Conservation (phyloP, 805 yeast species). For the Kazachstania africana region DNA sequence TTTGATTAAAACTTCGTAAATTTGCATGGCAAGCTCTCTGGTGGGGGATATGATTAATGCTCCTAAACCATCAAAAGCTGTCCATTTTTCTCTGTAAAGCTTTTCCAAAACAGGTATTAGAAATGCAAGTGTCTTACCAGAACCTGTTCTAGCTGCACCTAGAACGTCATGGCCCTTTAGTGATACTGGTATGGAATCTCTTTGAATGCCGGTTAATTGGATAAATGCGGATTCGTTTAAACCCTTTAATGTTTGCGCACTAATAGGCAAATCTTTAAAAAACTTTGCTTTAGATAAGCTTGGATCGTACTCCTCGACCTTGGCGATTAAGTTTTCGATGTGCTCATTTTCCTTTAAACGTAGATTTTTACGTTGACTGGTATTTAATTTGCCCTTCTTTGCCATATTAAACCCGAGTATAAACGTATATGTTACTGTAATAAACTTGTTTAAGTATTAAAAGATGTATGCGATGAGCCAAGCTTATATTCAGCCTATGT, state of each 20-base stretch:
- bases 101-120: slow-evolving; percentile 69
- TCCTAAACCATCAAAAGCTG: slow-evolving; percentile 78
- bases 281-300: slow-evolving; percentile 30
- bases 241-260: slow-evolving; percentile 55
- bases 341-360: slow-evolving; percentile 28
- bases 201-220: slow-evolving; percentile 77
- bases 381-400: slow-evolving; percentile 24
- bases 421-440: neutral
- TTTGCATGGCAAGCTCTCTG: slow-evolving; percentile 83
- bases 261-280: slow-evolving; percentile 71
- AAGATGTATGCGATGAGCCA: no score
- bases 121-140: slow-evolving; percentile 85
- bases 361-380: slow-evolving; percentile 27
- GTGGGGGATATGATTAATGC: slow-evolving; percentile 88
- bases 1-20: slow-evolving; percentile 73
- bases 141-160: slow-evolving; percentile 77
- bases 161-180: slow-evolving; percentile 69
- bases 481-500: no score
- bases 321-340: slow-evolving; percentile 34
- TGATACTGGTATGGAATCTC: slow-evolving; percentile 61
- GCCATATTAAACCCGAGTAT: slow-evolving; percentile 23
- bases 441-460: neutral
- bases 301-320: slow-evolving; percentile 45
- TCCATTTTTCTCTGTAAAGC: slow-evolving; percentile 58
- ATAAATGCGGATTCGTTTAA: slow-evolving; percentile 68